Evolutionary conservation across 371 early-diverging fungal genomes (phyloP).

Genomic region (Mortierella sp.): DNA sequence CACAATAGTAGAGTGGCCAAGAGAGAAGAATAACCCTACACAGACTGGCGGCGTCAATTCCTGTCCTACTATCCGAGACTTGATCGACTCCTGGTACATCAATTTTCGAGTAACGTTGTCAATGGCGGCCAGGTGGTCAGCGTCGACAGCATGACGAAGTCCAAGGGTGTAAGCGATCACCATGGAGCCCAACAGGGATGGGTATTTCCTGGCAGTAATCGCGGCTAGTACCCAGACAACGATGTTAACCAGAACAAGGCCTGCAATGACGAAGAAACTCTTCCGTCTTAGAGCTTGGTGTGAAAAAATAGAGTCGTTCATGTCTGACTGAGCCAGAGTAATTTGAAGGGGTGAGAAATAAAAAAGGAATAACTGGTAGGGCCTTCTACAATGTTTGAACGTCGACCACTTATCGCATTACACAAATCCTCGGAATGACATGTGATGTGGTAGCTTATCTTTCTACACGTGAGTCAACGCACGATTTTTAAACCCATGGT

Average conservation of each 20-base stretch:
- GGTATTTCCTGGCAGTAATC: constrained; percentile 57
- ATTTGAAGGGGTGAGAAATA: background rate
- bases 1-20: constrained; percentile 80
- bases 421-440: too few relatives aligned
- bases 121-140: constrained; percentile 84
- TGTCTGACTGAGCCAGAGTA: background rate
- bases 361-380: too few relatives aligned
- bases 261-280: constrained; percentile 32
- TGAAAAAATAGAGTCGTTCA: constrained; percentile 1
- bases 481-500: too few relatives aligned
- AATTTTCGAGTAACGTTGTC: constrained; percentile 79
- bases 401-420: too few relatives aligned
- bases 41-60: constrained; percentile 59
- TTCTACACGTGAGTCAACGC: too few relatives aligned
- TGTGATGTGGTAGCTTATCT: too few relatives aligned
- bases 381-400: too few relatives aligned
- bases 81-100: constrained; percentile 48
- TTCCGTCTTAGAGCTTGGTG: constrained; percentile 25
- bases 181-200: constrained; percentile 64
- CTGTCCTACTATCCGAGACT: constrained; percentile 3
- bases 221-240: constrained; percentile 61
- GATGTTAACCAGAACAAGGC: constrained; percentile 58
- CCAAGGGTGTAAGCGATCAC: constrained; percentile 75
- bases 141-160: constrained; percentile 78
- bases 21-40: constrained; percentile 76